Percentiles rank a stretch among this genome's conserved stretches.
phyloP scores from a whole-genome alignment of 345 rosid species.

The Odontarrhena argentea region DNA sequence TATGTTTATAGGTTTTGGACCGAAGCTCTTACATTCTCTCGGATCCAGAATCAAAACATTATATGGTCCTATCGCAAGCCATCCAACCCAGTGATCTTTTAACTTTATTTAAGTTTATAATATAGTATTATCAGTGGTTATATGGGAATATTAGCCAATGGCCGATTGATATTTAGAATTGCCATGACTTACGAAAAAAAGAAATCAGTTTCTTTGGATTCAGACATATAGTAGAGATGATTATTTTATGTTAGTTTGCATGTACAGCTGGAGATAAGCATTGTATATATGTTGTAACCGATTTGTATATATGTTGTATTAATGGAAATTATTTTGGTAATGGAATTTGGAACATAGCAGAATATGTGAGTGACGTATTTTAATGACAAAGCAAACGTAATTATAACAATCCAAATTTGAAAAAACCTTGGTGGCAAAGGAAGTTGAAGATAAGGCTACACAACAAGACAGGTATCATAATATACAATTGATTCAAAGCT shows the following conservation, averaged over 20 bases:
- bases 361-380: slow-evolving; percentile 12
- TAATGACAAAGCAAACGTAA: slow-evolving; percentile 31
- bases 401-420: neutral
- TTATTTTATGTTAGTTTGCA: neutral
- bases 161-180: too few relatives aligned
- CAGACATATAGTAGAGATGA: neutral
- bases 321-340: neutral
- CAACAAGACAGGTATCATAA: slow-evolving; percentile 30
- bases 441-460: slow-evolving; percentile 38
- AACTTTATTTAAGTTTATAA: too few relatives aligned
- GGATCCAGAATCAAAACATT: too few relatives aligned
- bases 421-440: slow-evolving; percentile 30
- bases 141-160: too few relatives aligned
- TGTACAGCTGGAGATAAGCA: neutral
- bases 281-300: slow-evolving; percentile 1
- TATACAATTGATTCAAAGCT: slow-evolving; percentile 24
- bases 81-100: too few relatives aligned
- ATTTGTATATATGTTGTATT: neutral
- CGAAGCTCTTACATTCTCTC: too few relatives aligned
- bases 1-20: too few relatives aligned
- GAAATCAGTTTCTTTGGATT: too few relatives aligned
- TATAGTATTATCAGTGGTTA: too few relatives aligned
- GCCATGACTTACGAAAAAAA: too few relatives aligned
- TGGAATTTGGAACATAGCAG: slow-evolving; percentile 1
- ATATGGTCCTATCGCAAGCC: too few relatives aligned